phyloP scores from a whole-genome alignment of 768 basidiomycete genomes.

The Pisolithus sp. region DNA sequence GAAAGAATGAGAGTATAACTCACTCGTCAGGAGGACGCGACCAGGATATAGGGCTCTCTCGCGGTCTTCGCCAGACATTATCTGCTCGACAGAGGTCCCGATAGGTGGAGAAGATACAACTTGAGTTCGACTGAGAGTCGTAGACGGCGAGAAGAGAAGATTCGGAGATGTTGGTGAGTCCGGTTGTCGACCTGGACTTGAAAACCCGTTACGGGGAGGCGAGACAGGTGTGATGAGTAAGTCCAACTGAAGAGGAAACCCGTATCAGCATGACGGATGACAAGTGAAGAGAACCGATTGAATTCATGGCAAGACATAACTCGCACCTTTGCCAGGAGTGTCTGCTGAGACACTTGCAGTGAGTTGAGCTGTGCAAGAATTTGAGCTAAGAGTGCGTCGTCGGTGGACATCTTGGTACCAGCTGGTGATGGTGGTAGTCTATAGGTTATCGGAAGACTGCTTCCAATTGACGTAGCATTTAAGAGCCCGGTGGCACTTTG shows the following conservation, averaged over 20 bases:
- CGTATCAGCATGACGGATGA: not conserved
- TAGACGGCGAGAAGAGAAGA: conserved; percentile 25
- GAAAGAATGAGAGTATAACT: conserved; percentile 23
- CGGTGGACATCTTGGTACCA: conserved; percentile 17
- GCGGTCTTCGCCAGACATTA: conserved; percentile 50
- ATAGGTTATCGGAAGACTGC: not conserved
- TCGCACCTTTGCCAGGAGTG: conserved; percentile 70
- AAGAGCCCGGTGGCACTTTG: not conserved
- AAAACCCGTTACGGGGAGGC: conserved; percentile 19
- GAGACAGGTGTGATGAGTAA: conserved; percentile 28
- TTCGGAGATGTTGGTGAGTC: conserved; percentile 18
- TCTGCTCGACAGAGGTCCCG: conserved; percentile 13
- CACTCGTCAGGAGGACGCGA: conserved; percentile 79
- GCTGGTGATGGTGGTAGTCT: conserved; percentile 2
- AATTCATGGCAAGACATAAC: not conserved
- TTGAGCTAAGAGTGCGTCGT: conserved; percentile 59
- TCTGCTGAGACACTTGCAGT: conserved; percentile 69
- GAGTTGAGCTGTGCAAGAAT: conserved; percentile 67
- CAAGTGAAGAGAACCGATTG: not conserved
- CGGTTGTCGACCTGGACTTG: conserved; percentile 20
- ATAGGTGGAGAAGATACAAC: conserved; percentile 23
- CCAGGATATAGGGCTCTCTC: conserved; percentile 77
- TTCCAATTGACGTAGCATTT: not conserved
- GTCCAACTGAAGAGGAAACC: conserved; percentile 41
- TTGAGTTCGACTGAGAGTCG: conserved; percentile 18